Evolutionary conservation across 495 filamentous ascomycete genomes (phyloP).

Genomic region (Polyplosphaeria fusca): DNA sequence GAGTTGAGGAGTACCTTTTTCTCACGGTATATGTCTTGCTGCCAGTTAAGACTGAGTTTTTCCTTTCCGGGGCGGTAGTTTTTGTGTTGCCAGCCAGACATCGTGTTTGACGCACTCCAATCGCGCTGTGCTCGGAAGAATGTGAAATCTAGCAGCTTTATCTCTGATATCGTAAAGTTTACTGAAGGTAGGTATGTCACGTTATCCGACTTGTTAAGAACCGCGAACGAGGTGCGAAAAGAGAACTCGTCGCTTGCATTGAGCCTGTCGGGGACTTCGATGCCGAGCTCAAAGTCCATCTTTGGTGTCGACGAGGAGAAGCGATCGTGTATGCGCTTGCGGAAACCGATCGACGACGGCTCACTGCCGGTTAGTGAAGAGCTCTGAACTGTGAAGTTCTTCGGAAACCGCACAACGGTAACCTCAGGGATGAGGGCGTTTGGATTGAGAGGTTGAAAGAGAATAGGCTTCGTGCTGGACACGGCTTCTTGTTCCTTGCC

Average conservation of each 20-base stretch:
- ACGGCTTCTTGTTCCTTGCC: conserved; percentile 10
- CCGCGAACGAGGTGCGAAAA: conserved; percentile 9
- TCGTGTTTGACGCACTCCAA: conserved; percentile 9
- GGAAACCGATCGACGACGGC: conserved; percentile 13
- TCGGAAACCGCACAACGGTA: neutral
- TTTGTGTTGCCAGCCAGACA: conserved; percentile 5
- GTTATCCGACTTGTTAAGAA: conserved; percentile 2
- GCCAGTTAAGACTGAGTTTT: too few species aligned
- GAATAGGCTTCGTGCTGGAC: conserved; percentile 6
- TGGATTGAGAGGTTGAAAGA: conserved; percentile 26
- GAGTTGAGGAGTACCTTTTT: conserved; percentile 16
- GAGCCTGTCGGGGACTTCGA: conserved; percentile 21
- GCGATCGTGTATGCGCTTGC: conserved; percentile 15
- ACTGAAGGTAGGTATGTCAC: conserved; percentile 12
- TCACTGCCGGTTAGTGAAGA: conserved; percentile 6
- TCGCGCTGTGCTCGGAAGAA: conserved; percentile 25
- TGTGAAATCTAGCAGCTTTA: conserved; percentile 23
- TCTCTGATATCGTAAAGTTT: conserved; percentile 9
- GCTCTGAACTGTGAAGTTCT: conserved; percentile 18
- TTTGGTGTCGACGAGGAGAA: conserved; percentile 20
- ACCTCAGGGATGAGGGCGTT: conserved; percentile 1
- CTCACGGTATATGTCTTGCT: conserved; percentile 9
- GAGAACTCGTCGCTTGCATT: conserved; percentile 13
- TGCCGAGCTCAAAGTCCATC: conserved; percentile 16
- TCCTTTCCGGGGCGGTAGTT: neutral